These are phyloP conservation scores for Trichosanthes truncata DNA, from an alignment of 306 rosid genomes.

Conservation along the genomic window DNA sequence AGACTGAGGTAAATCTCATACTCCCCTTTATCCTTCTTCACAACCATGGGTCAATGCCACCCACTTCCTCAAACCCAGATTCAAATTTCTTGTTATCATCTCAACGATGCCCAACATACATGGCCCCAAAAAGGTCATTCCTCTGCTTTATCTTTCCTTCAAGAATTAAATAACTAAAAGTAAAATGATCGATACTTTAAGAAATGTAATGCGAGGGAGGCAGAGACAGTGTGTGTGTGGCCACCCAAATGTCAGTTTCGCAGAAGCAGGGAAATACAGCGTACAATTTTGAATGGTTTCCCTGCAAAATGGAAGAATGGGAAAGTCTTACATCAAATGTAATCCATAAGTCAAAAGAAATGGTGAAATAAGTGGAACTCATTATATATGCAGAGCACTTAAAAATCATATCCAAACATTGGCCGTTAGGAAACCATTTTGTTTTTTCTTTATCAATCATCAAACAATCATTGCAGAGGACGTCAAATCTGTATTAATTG, in stretches of 20 bases:
- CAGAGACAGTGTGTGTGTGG: neutral
- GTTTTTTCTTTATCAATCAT: neutral
- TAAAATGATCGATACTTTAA: neutral
- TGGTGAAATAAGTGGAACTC: neutral
- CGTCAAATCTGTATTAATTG: neutral
- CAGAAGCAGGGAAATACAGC: neutral
- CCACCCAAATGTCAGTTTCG: neutral
- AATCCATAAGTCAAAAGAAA: conserved; percentile 4
- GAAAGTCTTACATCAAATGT: neutral
- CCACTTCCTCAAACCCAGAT: neutral
- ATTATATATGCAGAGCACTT: neutral
- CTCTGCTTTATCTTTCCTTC: neutral
- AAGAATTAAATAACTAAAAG: neutral
- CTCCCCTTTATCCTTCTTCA: neutral
- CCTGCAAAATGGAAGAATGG: conserved; percentile 3
- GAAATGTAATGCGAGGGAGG: neutral
- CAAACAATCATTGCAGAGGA: neutral
- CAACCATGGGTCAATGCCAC: neutral
- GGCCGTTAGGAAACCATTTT: neutral
- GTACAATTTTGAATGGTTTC: neutral
- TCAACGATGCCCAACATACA: neutral
- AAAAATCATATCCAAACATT: neutral
- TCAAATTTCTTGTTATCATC: neutral
- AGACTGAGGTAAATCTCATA: neutral
- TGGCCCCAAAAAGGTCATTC: neutral